These are phyloP conservation scores for Fusarium tupiense DNA, from an alignment of 2,329 filamentous ascomycete genomes.

Conservation along the genomic window DNA sequence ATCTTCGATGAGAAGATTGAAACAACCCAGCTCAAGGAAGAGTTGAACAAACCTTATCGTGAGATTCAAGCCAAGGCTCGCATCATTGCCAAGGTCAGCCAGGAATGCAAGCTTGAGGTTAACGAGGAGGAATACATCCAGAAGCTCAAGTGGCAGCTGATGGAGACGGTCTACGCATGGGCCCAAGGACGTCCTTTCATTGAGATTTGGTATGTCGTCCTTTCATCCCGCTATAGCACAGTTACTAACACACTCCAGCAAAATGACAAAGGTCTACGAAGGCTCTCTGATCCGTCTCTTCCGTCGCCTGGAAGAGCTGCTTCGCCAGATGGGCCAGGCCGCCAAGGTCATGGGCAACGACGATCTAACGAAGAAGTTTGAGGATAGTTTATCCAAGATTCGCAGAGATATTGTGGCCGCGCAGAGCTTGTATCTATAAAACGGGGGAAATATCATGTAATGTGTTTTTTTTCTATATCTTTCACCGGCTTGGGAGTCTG, in stretches of 20 bases:
- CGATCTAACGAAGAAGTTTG: constrained; percentile 92
- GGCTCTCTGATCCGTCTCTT: constrained; percentile 96
- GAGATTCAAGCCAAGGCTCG: constrained; percentile 89
- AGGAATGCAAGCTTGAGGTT: constrained; percentile 92
- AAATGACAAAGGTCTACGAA: constrained; percentile 99
- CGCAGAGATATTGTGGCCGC: constrained; percentile 94
- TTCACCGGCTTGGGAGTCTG: constrained; percentile 40
- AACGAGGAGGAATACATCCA: constrained; percentile 95
- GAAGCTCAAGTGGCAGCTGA: constrained; percentile 91
- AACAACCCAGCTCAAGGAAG: constrained; percentile 79
- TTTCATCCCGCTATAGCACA: not conserved
- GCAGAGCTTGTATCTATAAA: constrained; percentile 88
- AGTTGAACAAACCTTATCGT: constrained; percentile 84
- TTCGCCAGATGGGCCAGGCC: constrained; percentile 95
- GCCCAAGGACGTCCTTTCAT: constrained; percentile 89
- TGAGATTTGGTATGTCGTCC: constrained; percentile 75
- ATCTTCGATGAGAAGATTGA: constrained; percentile 97
- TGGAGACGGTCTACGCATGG: constrained; percentile 96
- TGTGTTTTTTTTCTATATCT: constrained; percentile 36
- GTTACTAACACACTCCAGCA: constrained; percentile 63
- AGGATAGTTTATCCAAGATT: constrained; percentile 84
- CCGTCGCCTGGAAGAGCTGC: constrained; percentile 90
- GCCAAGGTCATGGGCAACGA: constrained; percentile 98
- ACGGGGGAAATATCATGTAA: not conserved
- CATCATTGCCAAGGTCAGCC: constrained; percentile 90